Base-by-base conservation (phyloP, 2,329 filamentous ascomycete species). In the Gremmenia infestans region DNA sequence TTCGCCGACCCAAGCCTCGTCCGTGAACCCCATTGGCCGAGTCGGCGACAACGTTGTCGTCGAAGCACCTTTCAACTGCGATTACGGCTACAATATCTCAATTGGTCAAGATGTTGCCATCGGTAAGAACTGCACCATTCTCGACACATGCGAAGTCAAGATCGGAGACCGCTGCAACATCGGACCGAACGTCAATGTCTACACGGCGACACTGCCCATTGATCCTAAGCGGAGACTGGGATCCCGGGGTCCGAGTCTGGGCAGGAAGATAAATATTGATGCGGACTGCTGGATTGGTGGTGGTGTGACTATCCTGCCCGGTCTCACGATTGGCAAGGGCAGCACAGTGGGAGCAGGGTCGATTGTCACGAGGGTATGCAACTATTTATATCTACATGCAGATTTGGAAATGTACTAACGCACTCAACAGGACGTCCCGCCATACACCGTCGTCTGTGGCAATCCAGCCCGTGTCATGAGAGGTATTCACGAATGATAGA, bases 41-140 rank as follows among this genome's bases (percentile, higher is more conserved):
- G 81, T 94, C 5, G 90, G 90, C n/a, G 81, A 85, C 15, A 83
- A 87, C 54, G 87, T 89, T 5, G 78, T 86, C 43, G 88, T 99
- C 25, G 91, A 96, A 67, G 85, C 89, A 2, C 93, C 93, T 0
- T 97, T 99, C 71, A 86, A 81, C 48, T 97, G 93, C 70, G 91
- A 97, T 67, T 97, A 97, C 67, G 94, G 94, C 0, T 97, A 96
- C 74, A 97, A 99, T 71, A 88, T 97, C 65, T 81, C 82, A 48
- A 88, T 99, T 63, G 92, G 89, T 12, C 87, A 92, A 64, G 86
- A 94, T 61, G 90, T 95, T 2, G 82, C 86, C 54, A 88, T 99
- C 63, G 89, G 88, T 17, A 82, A 89, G 54, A 88, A 90, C 66
- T 97, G 92, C 72, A 86, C 85, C 25, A 87, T 97, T 67, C 83